Evolutionary conservation across 768 basidiomycete genomes (phyloP), one percentile per base, ranked within the genome.

Genomic region (Auricularia cornea): DNA sequence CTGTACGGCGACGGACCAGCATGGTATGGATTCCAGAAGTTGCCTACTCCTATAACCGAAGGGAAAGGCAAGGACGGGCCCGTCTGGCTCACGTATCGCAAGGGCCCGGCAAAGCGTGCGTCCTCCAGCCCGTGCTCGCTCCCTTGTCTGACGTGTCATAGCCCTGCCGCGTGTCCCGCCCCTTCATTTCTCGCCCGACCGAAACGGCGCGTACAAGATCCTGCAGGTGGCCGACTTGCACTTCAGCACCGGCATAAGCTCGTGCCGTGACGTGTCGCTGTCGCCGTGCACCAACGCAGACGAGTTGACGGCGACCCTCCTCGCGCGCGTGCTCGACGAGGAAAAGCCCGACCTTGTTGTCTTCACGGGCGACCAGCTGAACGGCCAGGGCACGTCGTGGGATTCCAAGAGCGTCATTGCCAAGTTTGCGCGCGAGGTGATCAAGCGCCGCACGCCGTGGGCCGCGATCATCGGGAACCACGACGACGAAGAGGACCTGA

Each of bases 381-480:
- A 96, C 67, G 95, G 94, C 0, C 94, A 98, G 73, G 83, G 83
- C 14, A 90, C 91, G 0, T 85, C 89, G 0, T 98, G 94, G 90
- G 94, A 97, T 66, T 80, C 92, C 1, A 85, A 87, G 69, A 90
- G 89, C 3, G 89, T 96, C 3, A 76, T 98, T 6, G 88, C 94
- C 16, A 98, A 98, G 74, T 95, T 95, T 69, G 86, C 92, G 0
- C 79, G 78, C 32, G 84, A 86, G 0, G 91, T 90, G 4, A 88
- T 88, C 16, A 84, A 87, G 14, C 82, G 86, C 57, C 74, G 81
- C 26, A 88, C 96, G 40, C 90, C 95, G 0, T 99, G 95, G 95
- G 85, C 92, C 3, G 89, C 87, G 0, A 82, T 98, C 2, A 95
- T 98, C 73, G 96, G 96, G 1, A 98, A 99, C 70, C 96, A 99